These are phyloP conservation scores for Solanum lycopersicoides DNA, from an alignment of 257 asterid genomes.

Conservation along the genomic window DNA sequence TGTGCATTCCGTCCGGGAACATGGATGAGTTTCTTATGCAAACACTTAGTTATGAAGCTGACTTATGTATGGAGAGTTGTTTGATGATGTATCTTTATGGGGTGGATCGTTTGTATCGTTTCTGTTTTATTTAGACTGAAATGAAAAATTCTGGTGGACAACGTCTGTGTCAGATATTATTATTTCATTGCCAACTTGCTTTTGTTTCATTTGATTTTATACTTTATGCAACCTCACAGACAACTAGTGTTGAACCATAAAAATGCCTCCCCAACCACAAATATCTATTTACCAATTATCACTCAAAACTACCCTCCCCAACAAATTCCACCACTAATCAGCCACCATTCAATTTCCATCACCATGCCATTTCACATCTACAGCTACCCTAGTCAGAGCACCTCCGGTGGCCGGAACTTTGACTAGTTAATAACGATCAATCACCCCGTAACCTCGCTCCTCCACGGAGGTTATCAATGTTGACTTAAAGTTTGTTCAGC, in stretches of 20 bases:
- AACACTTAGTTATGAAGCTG: background rate
- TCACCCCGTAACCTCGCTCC: background rate
- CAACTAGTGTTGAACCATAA: background rate
- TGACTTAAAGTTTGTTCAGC: background rate
- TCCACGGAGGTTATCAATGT: background rate
- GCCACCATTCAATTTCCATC: background rate
- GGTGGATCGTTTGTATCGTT: background rate
- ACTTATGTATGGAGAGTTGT: conserved; percentile 4
- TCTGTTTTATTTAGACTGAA: background rate
- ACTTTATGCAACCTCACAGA: background rate
- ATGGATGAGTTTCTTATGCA: conserved; percentile 1
- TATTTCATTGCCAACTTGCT: background rate
- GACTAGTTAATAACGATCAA: background rate
- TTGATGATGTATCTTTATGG: conserved; percentile 3
- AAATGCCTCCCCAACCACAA: background rate
- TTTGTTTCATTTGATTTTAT: background rate
- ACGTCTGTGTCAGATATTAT: background rate
- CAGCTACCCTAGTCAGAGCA: background rate
- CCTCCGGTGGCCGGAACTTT: background rate
- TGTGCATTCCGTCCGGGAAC: background rate
- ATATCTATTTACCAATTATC: background rate
- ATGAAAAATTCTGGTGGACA: background rate
- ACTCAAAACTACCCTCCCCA: background rate
- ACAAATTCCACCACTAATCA: background rate
- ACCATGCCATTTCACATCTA: background rate